A percentile compares a stretch with the other conserved stretches of the same genome.
Conservation (phyloP, 148 eudicot genomes). For the Chenopodium album region DNA sequence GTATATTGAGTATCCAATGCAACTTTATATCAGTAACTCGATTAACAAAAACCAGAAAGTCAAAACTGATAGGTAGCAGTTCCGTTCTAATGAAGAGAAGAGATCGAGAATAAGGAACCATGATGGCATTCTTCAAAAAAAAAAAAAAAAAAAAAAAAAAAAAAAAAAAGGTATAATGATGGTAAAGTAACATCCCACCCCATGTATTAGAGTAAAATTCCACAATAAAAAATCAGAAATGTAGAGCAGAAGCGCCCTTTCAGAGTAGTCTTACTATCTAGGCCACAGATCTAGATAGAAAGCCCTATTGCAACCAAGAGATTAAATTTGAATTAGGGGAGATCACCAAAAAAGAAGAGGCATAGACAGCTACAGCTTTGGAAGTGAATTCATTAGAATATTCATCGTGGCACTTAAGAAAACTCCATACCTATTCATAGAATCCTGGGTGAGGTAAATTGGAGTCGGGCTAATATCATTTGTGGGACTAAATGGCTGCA, state of each 20-base stretch:
- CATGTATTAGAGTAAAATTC: neutral
- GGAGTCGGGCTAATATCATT: constrained; percentile 92
- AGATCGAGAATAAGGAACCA: neutral
- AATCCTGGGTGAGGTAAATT: constrained; percentile 63
- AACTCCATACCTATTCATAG: constrained; percentile 69
- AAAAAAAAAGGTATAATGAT: neutral
- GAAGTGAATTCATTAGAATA: neutral
- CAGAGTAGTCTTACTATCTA: neutral
- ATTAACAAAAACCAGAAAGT: neutral
- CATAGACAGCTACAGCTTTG: neutral
- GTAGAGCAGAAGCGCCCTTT: neutral
- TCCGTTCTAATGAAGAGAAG: neutral
- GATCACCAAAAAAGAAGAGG: neutral
- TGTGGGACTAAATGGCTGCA: constrained; percentile 82
- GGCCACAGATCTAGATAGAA: neutral
- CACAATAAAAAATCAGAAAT: neutral
- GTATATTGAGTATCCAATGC: neutral
- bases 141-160: too few relatives aligned
- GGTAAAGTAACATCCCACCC: neutral
- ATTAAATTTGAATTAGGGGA: neutral
- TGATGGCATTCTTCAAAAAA: neutral
- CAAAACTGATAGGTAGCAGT: neutral
- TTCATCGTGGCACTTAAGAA: neutral
- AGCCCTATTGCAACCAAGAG: neutral
- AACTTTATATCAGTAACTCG: neutral